These are phyloP conservation scores for Tillandsia leiboldiana DNA, from an alignment of 176 grass and related monocot species.

Conservation along the genomic window DNA sequence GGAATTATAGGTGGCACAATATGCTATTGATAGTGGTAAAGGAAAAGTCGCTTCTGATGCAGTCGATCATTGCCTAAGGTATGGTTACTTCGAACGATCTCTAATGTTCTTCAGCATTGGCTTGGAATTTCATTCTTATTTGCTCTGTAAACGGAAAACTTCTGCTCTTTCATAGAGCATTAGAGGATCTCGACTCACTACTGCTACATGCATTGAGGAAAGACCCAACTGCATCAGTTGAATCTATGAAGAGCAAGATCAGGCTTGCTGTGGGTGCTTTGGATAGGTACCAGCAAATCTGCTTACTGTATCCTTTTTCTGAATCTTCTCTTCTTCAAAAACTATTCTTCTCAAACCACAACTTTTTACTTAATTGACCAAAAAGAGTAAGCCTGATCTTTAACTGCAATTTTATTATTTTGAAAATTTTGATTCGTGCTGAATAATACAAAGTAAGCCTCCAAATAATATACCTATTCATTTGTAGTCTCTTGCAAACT, in stretches of 20 bases:
- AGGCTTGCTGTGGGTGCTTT: constrained; percentile 54
- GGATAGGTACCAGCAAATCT: constrained; percentile 48
- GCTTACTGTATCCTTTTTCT: background rate
- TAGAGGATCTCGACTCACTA: constrained; percentile 84
- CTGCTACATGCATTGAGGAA: constrained; percentile 65
- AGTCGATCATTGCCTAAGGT: constrained; percentile 87
- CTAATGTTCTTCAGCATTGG: background rate
- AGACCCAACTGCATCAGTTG: constrained; percentile 49
- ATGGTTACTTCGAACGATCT: background rate
- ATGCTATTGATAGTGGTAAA: constrained; percentile 66
- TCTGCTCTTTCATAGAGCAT: constrained; percentile 39
- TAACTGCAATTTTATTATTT: background rate
- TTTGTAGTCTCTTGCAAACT: constrained; percentile 65
- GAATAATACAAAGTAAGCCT: background rate
- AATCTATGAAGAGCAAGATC: constrained; percentile 80
- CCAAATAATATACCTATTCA: background rate
- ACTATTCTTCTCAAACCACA: background rate
- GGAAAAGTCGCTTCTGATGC: constrained; percentile 77
- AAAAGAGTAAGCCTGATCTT: background rate
- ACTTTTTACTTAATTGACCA: background rate
- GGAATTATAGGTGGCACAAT: constrained; percentile 78
- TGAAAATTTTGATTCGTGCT: background rate
- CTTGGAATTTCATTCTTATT: background rate
- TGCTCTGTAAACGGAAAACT: background rate
- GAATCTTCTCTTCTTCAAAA: background rate